Evolutionary conservation across 2,329 filamentous ascomycete genomes (phyloP).

Genomic region (Balansia obtecta): DNA sequence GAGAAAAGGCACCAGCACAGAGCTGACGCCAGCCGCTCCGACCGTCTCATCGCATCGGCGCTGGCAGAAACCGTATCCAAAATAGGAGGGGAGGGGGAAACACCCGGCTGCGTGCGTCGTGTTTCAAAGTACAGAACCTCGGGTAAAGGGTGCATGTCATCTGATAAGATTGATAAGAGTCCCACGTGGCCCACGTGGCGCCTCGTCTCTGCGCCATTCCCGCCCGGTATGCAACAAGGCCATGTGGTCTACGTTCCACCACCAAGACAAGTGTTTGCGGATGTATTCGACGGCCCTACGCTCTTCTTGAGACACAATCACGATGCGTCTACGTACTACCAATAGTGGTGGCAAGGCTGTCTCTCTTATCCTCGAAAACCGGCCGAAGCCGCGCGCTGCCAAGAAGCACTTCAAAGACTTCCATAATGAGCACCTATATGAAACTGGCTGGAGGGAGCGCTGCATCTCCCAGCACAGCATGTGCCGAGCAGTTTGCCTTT

Average conservation of each 20-base stretch:
- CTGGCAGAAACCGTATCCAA: not conserved
- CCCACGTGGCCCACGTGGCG: not conserved
- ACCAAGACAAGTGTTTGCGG: conserved; percentile 19
- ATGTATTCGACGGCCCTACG: conserved; percentile 4
- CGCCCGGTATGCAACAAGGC: not conserved
- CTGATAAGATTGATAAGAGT: conserved; percentile 4
- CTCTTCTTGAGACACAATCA: too few species aligned
- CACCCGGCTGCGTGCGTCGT: not conserved
- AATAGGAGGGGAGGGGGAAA: not conserved
- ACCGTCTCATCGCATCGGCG: conserved; percentile 4
- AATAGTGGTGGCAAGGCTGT: too few species aligned
- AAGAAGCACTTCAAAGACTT: too few species aligned
- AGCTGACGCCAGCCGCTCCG: conserved; percentile 3
- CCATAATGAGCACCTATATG: too few species aligned
- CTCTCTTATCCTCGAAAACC: too few species aligned
- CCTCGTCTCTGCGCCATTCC: not conserved
- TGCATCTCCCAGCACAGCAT: too few species aligned
- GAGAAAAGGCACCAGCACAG: conserved; percentile 3
- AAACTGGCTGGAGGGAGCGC: too few species aligned
- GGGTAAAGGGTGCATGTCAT: not conserved
- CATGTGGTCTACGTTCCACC: not conserved
- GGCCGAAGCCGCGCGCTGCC: too few species aligned
- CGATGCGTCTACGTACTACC: too few species aligned
- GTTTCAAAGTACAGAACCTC: not conserved
- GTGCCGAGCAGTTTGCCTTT: too few species aligned